phyloP scores from a whole-genome alignment of 768 basidiomycete species.

The Lactarius hatsudake region DNA sequence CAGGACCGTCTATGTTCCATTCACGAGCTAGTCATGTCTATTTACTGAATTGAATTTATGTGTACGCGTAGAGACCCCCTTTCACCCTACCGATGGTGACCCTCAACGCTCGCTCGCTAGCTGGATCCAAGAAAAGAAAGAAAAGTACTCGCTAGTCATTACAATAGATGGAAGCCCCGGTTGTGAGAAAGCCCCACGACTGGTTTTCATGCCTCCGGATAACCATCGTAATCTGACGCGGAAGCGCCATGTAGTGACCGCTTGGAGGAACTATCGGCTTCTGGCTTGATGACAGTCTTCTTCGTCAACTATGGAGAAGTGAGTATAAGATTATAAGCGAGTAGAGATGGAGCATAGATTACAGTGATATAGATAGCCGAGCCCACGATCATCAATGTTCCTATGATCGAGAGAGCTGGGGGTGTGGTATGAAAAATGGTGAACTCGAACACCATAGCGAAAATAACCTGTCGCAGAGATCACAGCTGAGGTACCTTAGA shows the following conservation, averaged over 20 bases:
- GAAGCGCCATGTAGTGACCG: background rate
- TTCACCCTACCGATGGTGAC: background rate
- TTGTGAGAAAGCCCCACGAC: background rate
- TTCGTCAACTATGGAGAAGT: constrained; percentile 6
- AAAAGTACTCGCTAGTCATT: background rate
- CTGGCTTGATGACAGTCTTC: constrained; percentile 12
- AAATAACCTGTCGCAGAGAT: constrained; percentile 53
- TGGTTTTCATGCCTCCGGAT: constrained; percentile 4
- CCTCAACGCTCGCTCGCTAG: background rate
- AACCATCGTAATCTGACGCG: background rate
- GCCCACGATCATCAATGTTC: constrained; percentile 60
- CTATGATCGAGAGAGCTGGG: constrained; percentile 55
- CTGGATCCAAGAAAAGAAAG: too few species aligned
- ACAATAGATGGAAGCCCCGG: background rate
- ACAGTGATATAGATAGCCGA: constrained; percentile 68
- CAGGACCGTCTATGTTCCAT: background rate
- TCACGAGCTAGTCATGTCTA: background rate
- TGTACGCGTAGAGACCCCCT: background rate
- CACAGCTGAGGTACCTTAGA: background rate
- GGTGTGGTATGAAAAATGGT: constrained; percentile 62
- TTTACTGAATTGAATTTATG: background rate
- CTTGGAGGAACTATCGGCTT: constrained; percentile 5
- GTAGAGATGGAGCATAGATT: constrained; percentile 29
- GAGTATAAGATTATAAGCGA: background rate
- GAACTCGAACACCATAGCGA: constrained; percentile 61